Conservation (phyloP, 78 protist genomes). For the Planoprotostelium fungivorum region DNA sequence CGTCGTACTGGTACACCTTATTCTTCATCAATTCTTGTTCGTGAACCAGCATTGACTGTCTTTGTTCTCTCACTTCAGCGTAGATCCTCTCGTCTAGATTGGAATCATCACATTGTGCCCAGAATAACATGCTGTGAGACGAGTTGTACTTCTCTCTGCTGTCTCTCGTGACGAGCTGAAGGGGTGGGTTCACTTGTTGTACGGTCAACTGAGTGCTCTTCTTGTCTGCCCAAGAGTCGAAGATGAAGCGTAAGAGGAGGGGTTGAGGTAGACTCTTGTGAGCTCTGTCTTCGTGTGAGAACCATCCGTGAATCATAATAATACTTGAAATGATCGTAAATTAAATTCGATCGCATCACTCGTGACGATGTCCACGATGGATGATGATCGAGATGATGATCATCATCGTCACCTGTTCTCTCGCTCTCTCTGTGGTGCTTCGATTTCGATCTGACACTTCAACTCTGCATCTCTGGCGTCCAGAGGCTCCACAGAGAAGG, state of each 20-base stretch:
- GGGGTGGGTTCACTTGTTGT: background rate
- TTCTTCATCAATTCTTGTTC: too few relatives aligned
- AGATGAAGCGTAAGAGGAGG: background rate
- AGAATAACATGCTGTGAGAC: background rate
- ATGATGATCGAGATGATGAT: background rate
- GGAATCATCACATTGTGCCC: background rate
- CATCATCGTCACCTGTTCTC: background rate
- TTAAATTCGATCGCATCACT: too few relatives aligned
- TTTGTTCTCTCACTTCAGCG: background rate
- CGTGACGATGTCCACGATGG: background rate
- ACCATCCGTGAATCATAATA: too few relatives aligned
- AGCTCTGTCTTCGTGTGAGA: background rate
- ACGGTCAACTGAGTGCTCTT: background rate
- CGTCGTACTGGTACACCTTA: background rate
- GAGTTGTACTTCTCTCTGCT: background rate
- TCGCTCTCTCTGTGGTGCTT: background rate
- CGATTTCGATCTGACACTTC: background rate
- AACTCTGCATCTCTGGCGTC: background rate
- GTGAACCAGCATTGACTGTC: background rate
- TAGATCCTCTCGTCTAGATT: background rate
- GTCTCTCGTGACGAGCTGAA: background rate
- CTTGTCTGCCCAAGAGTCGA: background rate
- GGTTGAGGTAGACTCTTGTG: background rate
- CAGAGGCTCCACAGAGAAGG: background rate
- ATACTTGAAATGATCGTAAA: too few relatives aligned